These are phyloP conservation scores for Chlamydomonas sp. DNA, from an alignment of 139 green algal genomes.

Conservation along the genomic window DNA sequence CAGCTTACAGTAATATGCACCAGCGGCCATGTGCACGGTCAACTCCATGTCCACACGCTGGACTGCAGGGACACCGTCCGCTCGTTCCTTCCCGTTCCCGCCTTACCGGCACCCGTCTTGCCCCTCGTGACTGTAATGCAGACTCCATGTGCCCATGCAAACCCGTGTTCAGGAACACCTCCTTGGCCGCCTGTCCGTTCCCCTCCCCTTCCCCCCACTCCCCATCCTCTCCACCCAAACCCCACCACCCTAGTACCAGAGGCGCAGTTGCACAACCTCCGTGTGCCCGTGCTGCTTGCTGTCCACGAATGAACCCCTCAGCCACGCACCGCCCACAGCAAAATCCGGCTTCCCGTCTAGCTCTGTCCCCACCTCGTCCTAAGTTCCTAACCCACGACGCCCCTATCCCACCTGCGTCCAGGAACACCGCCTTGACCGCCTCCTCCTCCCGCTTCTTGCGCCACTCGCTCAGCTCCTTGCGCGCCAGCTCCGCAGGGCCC, in stretches of 20 bases:
- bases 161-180: conserved; percentile 65
- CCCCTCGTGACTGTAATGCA: not conserved
- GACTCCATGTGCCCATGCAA: not conserved
- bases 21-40: no score
- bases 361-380: not conserved
- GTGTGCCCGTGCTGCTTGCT: not conserved
- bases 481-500: conserved; percentile 63
- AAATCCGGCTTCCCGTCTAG: not conserved
- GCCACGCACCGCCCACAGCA: not conserved
- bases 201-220: conserved; percentile 44
- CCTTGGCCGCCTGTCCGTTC: conserved; percentile 76
- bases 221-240: not conserved
- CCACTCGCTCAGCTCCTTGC: conserved; percentile 77
- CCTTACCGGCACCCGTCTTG: not conserved
- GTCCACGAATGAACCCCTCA: not conserved
- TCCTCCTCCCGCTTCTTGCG: conserved; percentile 77
- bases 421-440: conserved; percentile 73
- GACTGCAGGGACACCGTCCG: no score
- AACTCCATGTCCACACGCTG: no score
- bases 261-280: no score
- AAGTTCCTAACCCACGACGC: not conserved
- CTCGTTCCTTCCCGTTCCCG: no score
- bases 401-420: conserved; percentile 66
- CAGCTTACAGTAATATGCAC: no score
- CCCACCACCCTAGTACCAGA: no score